Evolutionary conservation across 768 basidiomycete species (phyloP), one percentile per base, ranked within the genome.

Genomic region (Kwoniella sp.): DNA sequence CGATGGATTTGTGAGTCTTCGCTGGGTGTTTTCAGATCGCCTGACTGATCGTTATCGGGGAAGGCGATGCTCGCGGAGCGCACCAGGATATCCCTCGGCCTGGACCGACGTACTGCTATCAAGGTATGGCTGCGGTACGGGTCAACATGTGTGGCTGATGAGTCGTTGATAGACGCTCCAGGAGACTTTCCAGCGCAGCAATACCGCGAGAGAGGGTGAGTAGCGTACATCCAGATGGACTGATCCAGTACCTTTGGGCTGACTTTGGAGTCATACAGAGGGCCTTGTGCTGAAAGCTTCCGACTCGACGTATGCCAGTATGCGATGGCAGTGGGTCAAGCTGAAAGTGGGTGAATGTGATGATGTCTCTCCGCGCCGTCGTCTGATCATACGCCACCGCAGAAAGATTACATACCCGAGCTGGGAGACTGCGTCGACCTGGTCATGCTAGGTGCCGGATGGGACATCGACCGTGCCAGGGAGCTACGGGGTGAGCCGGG

Each of bases 391-490:
- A 19, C 15, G 14, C 29, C 31, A 29, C 31, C 40, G 29, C 37
- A 90, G 77, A 83, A 80, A 65, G 91, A 96, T 69, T 93, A 93
- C 57, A 88, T 96, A 32, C 83, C 83, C 1, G 85, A 85, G 3
- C 79, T 85, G 38, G 88, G 89, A 17, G 91, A 96, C 70, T 80
- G 82, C 4, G 60, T 91, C 14, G 88, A 91, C 69, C 78, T 93
- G 50, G 83, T 83, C 3, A 67, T 93, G 28, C 74, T 93, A 17
- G 91, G 82, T 1, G 88, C 83, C 17, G 76, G 80, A 0, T 91
- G 88, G 87, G 86, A 88, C 49, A 84, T 83, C 65, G 80, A 84
- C 29, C 79, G 91, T 8, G 91, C 80, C 3, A 75, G 88, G 46
- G 84, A 85, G 46, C 77, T 95, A 5, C 75, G 84, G 72, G 89